Evolutionary conservation across 2,329 filamentous ascomycete genomes (phyloP), one percentile per base, ranked within the genome.

Genomic region (Parasarocladium wereldwijsianum): DNA sequence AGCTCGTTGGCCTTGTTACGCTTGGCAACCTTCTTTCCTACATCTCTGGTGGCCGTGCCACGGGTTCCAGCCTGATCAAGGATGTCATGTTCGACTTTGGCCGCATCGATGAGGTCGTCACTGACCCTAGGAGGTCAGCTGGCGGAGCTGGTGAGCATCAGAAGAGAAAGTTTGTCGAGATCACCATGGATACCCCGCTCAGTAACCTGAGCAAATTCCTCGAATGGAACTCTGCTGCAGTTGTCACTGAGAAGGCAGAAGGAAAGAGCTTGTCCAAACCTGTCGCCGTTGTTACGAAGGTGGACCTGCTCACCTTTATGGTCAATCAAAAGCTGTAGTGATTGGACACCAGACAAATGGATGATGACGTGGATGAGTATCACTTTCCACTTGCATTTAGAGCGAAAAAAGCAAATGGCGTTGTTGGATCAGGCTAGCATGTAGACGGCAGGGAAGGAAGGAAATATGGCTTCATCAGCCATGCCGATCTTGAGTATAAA

Each of bases 51-150:
- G 83, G 84, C 11, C 78, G 86, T 21, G 85, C 85, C 9, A 73
- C 70, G 0, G 74, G 73, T 6, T 66, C 75, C 41, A 82, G 69
- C 40, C 73, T 72, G 1, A 83, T 98, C 34, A 70, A 71, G 37
- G 76, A 86, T 15, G 83, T 93, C 56, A 98, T 98, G 90, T 98
- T 98, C 48, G 79, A 94, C 54, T 98, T 98, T 58, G 68, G 73
- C 34, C 80, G 77, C 42, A 68, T 94, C 33, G 73, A 82, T 41
- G 86, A 96, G 58, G 76, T 93, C 6, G 76, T 93, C 34, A 93
- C 84, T n/a, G 84, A 96, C 45, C 76, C 83, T 17, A 71, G 77
- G 36, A 69, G 79, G 44, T 60, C 80, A 32, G 64, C 50, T 17
- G 44, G 50, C 21, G 45, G 47, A 26, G 47, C 55, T 36, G 43